A percentile compares a stretch with the other conserved stretches of the same genome.
Evolutionary conservation across 2,329 filamentous ascomycete species (phyloP).

Genomic region (Capronia coronata): DNA sequence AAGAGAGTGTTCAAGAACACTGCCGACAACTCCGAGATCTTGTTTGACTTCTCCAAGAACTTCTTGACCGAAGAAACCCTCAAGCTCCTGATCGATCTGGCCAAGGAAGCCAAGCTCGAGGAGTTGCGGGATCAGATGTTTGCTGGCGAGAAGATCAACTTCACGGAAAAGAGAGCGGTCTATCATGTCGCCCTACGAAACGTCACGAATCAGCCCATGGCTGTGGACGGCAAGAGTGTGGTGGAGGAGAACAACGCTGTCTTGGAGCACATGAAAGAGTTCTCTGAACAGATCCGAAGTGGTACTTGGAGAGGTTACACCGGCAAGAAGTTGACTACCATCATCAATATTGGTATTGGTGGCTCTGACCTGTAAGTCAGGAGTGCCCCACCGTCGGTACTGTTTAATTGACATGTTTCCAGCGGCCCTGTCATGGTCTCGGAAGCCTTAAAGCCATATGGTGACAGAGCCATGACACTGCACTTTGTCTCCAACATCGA

Average conservation of each 20-base stretch:
- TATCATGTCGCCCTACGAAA: constrained; percentile 95
- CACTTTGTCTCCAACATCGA: constrained; percentile 99
- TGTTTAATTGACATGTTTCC: constrained; percentile 29
- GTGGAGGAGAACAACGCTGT: constrained; percentile 89
- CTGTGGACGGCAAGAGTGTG: constrained; percentile 87
- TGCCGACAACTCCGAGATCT: constrained; percentile 73
- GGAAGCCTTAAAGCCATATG: constrained; percentile 93
- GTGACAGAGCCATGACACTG: constrained; percentile 73
- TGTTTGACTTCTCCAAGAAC: constrained; percentile 99
- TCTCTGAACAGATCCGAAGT: constrained; percentile 87
- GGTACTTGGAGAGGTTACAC: constrained; percentile 96
- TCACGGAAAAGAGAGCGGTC: constrained; percentile 92
- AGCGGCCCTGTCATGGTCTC: constrained; percentile 98
- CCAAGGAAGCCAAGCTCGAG: constrained; percentile 83
- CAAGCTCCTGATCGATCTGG: constrained; percentile 76
- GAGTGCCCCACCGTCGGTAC: too few relatives aligned
- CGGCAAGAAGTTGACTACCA: constrained; percentile 93
- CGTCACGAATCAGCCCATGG: constrained; percentile 68
- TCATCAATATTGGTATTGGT: constrained; percentile 96
- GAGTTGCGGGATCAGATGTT: constrained; percentile 97
- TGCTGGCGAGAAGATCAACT: constrained; percentile 96
- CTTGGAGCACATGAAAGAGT: constrained; percentile 96
- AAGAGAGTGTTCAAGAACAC: constrained; percentile 74
- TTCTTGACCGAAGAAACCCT: constrained; percentile 91
- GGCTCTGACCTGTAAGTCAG: constrained; percentile 92